Conservation (phyloP, 1,284 basidiomycete species). For the Ganoderma leucocontextum region DNA sequence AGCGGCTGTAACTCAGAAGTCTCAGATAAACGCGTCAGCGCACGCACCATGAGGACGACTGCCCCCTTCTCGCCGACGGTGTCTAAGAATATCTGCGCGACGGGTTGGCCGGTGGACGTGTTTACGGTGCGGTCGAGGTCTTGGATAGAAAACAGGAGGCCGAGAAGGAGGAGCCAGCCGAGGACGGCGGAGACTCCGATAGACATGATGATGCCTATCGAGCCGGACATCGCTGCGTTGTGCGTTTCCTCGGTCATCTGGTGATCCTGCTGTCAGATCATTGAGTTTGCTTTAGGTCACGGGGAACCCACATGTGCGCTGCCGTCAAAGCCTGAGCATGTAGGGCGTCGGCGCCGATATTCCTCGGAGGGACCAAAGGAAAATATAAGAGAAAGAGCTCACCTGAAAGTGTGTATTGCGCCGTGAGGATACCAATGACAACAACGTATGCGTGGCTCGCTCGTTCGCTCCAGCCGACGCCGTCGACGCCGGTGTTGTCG, state of each 20-base stretch:
- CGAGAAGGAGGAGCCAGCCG: slow-evolving; percentile 77
- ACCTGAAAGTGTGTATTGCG: slow-evolving; percentile 77
- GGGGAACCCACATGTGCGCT: slow-evolving; percentile 74
- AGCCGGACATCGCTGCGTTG: slow-evolving; percentile 74
- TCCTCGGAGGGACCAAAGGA: background rate
- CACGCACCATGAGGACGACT: slow-evolving; percentile 70
- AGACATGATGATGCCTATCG: slow-evolving; percentile 73
- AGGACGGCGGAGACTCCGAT: slow-evolving; percentile 79
- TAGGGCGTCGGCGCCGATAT: slow-evolving; percentile 10
- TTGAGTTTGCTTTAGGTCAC: slow-evolving; percentile 17
- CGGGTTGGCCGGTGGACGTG: slow-evolving; percentile 69
- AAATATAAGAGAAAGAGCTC: slow-evolving; percentile 23
- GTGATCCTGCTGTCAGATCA: slow-evolving; percentile 14
- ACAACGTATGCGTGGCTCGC: slow-evolving; percentile 76
- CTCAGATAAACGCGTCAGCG: too few relatives aligned
- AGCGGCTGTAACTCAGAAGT: too few relatives aligned
- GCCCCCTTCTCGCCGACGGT: slow-evolving; percentile 76
- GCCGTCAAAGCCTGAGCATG: slow-evolving; percentile 66
- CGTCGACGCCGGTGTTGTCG: slow-evolving; percentile 69
- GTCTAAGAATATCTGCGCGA: slow-evolving; percentile 80
- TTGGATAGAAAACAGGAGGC: slow-evolving; percentile 80
- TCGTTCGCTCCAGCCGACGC: slow-evolving; percentile 71
- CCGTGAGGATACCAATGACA: slow-evolving; percentile 74
- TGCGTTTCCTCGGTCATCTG: slow-evolving; percentile 85
- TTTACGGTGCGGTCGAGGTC: slow-evolving; percentile 64